phyloP scores from a whole-genome alignment of 2,329 filamentous ascomycete species.

The Apiospora phragmitis region DNA sequence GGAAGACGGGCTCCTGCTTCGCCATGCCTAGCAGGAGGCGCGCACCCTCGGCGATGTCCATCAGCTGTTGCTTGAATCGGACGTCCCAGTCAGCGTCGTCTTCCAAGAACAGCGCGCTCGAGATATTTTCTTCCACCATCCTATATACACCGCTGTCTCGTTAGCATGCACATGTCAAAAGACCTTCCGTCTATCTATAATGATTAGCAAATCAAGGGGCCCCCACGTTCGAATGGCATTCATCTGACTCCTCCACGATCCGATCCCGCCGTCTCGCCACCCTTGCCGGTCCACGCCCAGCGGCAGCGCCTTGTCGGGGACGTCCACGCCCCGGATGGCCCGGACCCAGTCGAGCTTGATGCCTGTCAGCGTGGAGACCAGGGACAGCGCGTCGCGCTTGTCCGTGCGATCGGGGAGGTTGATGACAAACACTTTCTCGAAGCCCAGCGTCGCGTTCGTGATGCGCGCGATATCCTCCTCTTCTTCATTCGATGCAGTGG shows the following conservation, averaged over 20 bases:
- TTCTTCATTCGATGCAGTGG: too few species aligned
- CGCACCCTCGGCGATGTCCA: conserved; percentile 31
- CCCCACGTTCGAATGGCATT: conserved; percentile 34
- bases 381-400: conserved; percentile 47
- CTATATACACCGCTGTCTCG: conserved; percentile 15
- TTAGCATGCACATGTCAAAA: background rate
- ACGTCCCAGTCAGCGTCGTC: conserved; percentile 44
- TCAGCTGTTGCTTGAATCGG: conserved; percentile 34
- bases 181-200: background rate
- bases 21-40: conserved; percentile 24
- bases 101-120: conserved; percentile 39
- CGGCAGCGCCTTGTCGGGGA: conserved; percentile 44
- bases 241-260: conserved; percentile 42
- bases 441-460: conserved; percentile 28
- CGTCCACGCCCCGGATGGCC: conserved; percentile 39
- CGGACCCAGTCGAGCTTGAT: conserved; percentile 45
- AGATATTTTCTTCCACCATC: conserved; percentile 35
- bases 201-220: background rate
- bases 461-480: conserved; percentile 22
- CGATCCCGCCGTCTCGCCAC: conserved; percentile 35
- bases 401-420: conserved; percentile 47
- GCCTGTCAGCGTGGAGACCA: conserved; percentile 41
- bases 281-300: conserved; percentile 28
- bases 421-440: conserved; percentile 40
- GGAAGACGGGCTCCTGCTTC: background rate